Conservation (phyloP, 306 rosid species). For the Prunus salicina region DNA sequence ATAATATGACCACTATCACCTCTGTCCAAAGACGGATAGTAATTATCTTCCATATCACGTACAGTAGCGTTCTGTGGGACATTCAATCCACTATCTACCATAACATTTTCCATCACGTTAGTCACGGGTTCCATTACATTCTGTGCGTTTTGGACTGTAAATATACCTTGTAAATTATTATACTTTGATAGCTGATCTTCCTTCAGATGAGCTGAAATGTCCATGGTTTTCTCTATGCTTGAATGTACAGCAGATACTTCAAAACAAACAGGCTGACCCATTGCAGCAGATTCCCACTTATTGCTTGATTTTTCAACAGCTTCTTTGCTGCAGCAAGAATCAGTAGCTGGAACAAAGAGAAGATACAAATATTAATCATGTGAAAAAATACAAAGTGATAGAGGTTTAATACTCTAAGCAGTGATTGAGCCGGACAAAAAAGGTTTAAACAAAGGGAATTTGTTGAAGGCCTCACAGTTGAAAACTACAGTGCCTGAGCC, state of each 20-base stretch:
- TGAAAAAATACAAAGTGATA: too few relatives aligned
- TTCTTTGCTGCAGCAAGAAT: background rate
- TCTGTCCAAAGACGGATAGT: background rate
- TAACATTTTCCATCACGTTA: background rate
- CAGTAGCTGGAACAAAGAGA: background rate
- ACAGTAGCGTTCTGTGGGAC: background rate
- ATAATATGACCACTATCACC: constrained; percentile 5
- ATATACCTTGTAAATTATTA: background rate
- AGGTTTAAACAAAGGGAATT: background rate
- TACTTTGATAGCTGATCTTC: background rate
- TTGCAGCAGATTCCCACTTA: background rate
- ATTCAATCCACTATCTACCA: too few relatives aligned
- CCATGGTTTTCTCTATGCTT: background rate
- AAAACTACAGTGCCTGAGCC: background rate
- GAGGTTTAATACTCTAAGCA: too few relatives aligned
- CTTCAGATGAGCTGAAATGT: background rate
- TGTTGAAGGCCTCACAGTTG: background rate
- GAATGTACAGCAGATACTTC: constrained; percentile 5
- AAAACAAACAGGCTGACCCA: background rate
- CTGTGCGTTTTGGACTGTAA: background rate
- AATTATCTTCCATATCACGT: background rate
- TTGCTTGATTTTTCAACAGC: constrained; percentile 3
- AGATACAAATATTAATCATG: too few relatives aligned
- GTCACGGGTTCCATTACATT: background rate
- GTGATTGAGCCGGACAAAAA: background rate